These are phyloP conservation scores for Pseudoturritis turrita DNA, from an alignment of 345 rosid genomes.

Conservation along the genomic window DNA sequence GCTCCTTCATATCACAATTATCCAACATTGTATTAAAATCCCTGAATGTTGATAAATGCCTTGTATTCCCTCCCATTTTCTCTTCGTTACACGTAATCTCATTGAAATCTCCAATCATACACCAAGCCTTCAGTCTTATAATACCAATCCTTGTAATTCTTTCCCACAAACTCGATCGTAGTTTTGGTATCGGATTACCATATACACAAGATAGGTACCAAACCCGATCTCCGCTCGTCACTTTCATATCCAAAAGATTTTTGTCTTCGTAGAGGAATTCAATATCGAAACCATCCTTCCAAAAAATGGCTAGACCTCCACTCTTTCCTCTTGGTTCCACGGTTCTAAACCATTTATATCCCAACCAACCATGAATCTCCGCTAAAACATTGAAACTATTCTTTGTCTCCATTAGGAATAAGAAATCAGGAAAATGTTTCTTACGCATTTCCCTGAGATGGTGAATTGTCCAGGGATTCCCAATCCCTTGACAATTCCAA, in stretches of 20 bases:
- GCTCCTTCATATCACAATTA: no score
- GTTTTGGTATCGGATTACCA: neutral
- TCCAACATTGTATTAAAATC: no score
- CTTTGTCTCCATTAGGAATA: neutral
- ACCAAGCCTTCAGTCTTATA: no score
- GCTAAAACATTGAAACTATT: no score
- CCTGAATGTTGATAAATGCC: no score
- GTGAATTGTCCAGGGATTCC: neutral
- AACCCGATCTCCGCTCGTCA: neutral
- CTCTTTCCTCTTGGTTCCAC: neutral
- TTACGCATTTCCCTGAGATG: neutral
- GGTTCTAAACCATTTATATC: neutral
- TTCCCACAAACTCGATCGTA: neutral
- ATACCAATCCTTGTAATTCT: no score
- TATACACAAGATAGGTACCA: neutral
- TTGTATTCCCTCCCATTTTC: no score
- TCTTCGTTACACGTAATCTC: no score
- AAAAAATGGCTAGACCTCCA: neutral
- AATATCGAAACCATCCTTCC: neutral
- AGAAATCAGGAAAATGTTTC: neutral
- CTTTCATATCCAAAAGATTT: neutral
- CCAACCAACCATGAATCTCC: neutral
- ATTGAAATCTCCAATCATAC: no score
- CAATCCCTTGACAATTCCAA: neutral
- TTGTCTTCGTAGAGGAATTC: neutral